These are phyloP conservation scores for Chalaropsis ovoidea DNA, from an alignment of 2,329 filamentous ascomycete species.

Conservation along the genomic window DNA sequence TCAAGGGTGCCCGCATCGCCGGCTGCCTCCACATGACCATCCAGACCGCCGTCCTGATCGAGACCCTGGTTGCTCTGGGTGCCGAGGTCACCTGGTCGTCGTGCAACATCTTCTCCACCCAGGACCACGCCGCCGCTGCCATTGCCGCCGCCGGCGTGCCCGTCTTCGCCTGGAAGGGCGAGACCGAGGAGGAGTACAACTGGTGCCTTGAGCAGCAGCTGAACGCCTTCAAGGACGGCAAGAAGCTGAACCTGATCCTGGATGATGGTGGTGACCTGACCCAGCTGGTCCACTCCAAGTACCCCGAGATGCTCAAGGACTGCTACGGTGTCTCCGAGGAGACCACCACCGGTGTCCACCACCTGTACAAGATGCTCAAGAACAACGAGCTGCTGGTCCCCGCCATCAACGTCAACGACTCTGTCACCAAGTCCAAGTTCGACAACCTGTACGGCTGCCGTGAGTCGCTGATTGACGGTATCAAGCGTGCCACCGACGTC, in stretches of 20 bases:
- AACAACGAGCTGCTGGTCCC: slow-evolving; percentile 80
- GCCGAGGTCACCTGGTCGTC: slow-evolving; percentile 98
- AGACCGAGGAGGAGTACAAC: slow-evolving; percentile 99
- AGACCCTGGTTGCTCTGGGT: slow-evolving; percentile 88
- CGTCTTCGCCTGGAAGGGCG: slow-evolving; percentile 69
- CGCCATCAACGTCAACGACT: slow-evolving; percentile 99
- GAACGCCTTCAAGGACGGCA: slow-evolving; percentile 86
- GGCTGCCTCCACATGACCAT: slow-evolving; percentile 99
- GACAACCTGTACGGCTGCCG: slow-evolving; percentile 99
- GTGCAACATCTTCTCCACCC: slow-evolving; percentile 99
- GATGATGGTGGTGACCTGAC: slow-evolving; percentile 98
- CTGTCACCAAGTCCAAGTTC: slow-evolving; percentile 99
- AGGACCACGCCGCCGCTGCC: slow-evolving; percentile 95
- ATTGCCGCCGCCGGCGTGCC: slow-evolving; percentile 89
- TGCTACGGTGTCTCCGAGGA: slow-evolving; percentile 99
- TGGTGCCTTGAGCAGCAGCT: slow-evolving; percentile 99
- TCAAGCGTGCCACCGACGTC: slow-evolving; percentile 99
- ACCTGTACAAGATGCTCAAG: slow-evolving; percentile 98
- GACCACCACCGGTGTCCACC: slow-evolving; percentile 99
- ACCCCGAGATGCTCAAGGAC: slow-evolving; percentile 94
- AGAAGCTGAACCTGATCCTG: slow-evolving; percentile 96
- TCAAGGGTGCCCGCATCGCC: slow-evolving; percentile 89
- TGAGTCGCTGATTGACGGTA: slow-evolving; percentile 96
- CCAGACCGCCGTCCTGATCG: slow-evolving; percentile 97
- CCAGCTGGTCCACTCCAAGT: slow-evolving; percentile 91